Evolutionary conservation across 768 basidiomycete genomes (phyloP).

Genomic region (Peribolospora baueri): DNA sequence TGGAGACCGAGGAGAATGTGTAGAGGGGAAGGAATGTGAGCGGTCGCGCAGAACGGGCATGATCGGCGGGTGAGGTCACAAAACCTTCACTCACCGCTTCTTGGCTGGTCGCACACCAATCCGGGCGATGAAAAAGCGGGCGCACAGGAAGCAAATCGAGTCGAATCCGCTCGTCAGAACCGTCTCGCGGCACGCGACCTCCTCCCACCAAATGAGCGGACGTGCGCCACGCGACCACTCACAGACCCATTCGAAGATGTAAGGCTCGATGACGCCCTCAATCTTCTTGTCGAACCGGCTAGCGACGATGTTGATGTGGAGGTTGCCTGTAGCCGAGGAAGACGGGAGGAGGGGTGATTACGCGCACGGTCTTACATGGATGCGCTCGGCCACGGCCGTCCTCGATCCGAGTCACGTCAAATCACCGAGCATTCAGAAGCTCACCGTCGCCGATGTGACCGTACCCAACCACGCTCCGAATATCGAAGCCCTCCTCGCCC

Average conservation of each 20-base stretch:
- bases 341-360: not conserved
- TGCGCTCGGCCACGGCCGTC: not conserved
- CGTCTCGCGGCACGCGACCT: too few relatives aligned
- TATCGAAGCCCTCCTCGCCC: constrained; percentile 20
- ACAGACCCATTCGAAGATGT: constrained; percentile 43
- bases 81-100: constrained; percentile 23
- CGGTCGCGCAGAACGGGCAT: not conserved
- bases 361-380: not conserved
- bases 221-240: not conserved
- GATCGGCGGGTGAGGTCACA: constrained; percentile 16
- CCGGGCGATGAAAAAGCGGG: too few relatives aligned
- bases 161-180: too few relatives aligned
- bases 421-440: constrained; percentile 12
- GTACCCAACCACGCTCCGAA: constrained; percentile 71
- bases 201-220: too few relatives aligned
- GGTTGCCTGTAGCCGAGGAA: constrained; percentile 31
- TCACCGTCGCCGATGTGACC: constrained; percentile 91
- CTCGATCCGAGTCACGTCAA: not conserved
- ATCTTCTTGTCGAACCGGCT: constrained; percentile 59
- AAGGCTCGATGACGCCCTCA: constrained; percentile 72
- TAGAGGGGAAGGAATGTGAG: not conserved
- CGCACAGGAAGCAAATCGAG: not conserved
- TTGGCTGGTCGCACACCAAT: not conserved
- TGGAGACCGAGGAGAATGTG: not conserved
- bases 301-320: constrained; percentile 79